Conservation (phyloP, 2,329 filamentous ascomycete genomes). For the Venturia oleaginea region DNA sequence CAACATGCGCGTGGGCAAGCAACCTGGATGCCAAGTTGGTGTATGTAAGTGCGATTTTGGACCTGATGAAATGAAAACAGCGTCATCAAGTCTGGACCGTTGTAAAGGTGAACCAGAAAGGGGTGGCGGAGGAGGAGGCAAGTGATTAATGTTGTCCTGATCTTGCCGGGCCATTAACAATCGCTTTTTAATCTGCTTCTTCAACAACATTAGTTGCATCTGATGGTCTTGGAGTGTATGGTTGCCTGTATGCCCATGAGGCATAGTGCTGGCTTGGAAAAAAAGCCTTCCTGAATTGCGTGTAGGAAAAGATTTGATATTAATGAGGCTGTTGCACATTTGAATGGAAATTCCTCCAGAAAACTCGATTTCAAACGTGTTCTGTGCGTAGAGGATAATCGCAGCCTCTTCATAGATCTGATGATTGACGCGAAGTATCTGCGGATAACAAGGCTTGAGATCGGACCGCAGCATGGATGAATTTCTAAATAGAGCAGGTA, state of each 20-base stretch:
- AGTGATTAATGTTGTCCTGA: conserved; percentile 48
- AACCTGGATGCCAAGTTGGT: conserved; percentile 1
- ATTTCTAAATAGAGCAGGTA: background rate
- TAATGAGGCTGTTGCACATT: conserved; percentile 2
- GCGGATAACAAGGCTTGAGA: background rate
- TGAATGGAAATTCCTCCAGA: background rate
- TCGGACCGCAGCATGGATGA: background rate
- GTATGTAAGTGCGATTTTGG: background rate
- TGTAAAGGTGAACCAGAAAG: conserved; percentile 7
- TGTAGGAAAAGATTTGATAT: background rate
- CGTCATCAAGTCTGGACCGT: background rate
- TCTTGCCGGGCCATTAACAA: conserved; percentile 78
- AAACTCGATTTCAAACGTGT: background rate
- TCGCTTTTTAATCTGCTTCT: conserved; percentile 84
- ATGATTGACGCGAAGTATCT: background rate
- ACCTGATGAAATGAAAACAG: background rate
- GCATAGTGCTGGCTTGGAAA: background rate
- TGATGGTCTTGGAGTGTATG: conserved; percentile 80
- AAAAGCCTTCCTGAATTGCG: background rate
- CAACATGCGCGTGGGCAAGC: background rate
- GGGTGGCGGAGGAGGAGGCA: conserved; percentile 36
- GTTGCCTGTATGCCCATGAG: conserved; percentile 26
- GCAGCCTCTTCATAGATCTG: conserved; percentile 6
- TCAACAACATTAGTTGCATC: conserved; percentile 79
- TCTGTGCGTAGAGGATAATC: background rate